Evolutionary conservation across 1,284 basidiomycete species (phyloP), one percentile per base, ranked within the genome.

Genomic region (Cutaneotrichosporon sp.): DNA sequence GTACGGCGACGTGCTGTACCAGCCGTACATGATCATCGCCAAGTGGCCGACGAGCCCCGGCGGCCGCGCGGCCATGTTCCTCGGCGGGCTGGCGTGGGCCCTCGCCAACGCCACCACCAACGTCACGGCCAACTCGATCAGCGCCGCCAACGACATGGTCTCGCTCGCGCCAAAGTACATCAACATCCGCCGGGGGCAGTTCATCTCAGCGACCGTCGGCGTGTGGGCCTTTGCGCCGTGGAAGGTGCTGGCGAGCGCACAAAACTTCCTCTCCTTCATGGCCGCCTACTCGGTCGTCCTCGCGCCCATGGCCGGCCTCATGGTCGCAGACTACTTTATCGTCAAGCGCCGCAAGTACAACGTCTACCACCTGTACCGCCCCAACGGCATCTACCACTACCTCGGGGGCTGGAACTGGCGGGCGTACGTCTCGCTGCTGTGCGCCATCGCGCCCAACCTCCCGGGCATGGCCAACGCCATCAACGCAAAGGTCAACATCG

Each of bases 391-490:
- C 54, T 77, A 76, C 67, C 64, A 67, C n/a, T 77, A 71, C 67
- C 42, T 53, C 4, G 56, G 60, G 16, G 87, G 86, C 2, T 88
- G 87, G 86, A 92, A 92, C 78, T 87, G 83, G 81, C 82, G 87
- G 82, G 73, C 79, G 2, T 80, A 79, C 65, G 69, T 72, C 24
- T 77, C 79, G 16, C 77, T 73, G 45, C 16, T 90, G 56, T 74
- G 86, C 9, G 90, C 90, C 18, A 88, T 94, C 63, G 81, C 88
- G 22, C 89, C 91, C 76, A 92, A 91, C 72, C 85, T 91, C 13
- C 87, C 91, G 20, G 90, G 82, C 43, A 71, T 73, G 71, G 62
- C 58, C 66, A 65, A 72, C 42, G 66, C 68, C 46, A 70, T 70
- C 55, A 65, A 76, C 60, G 27, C 58, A 46, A 85, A 84, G 83